Percentiles rank a stretch among this genome's conserved stretches.
phyloP scores from a whole-genome alignment of 352 stramenopile genomes.

The Phytophthora colocasiae region DNA sequence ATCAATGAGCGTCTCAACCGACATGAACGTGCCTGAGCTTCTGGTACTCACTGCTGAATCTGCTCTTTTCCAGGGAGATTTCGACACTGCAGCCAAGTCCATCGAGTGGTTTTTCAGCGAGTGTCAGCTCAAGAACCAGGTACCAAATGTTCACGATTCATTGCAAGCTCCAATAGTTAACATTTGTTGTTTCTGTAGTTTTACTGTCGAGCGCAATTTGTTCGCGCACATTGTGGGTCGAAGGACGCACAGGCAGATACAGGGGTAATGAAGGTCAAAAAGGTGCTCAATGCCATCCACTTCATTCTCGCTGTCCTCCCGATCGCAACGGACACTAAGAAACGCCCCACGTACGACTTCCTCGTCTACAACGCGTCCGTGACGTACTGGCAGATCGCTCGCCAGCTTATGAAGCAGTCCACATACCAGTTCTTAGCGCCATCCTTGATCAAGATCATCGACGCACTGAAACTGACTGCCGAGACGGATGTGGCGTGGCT shows the following conservation, averaged over 20 bases:
- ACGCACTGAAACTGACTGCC: slow-evolving; percentile 70
- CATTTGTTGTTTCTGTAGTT: slow-evolving; percentile 58
- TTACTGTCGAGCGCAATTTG: slow-evolving; percentile 88
- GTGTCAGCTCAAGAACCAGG: slow-evolving; percentile 76
- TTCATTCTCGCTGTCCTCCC: slow-evolving; percentile 79
- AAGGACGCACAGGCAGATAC: slow-evolving; percentile 48
- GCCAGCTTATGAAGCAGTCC: slow-evolving; percentile 83
- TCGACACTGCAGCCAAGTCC: slow-evolving; percentile 56
- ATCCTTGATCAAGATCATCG: slow-evolving; percentile 68
- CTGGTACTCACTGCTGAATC: slow-evolving; percentile 81
- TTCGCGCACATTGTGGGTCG: slow-evolving; percentile 71
- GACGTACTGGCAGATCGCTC: slow-evolving; percentile 85
- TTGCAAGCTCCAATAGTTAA: not conserved
- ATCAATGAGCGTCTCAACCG: slow-evolving; percentile 19
- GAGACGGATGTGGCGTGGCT: slow-evolving; percentile 84
- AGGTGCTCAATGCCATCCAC: slow-evolving; percentile 76
- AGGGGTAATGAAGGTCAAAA: slow-evolving; percentile 49
- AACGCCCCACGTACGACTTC: slow-evolving; percentile 87
- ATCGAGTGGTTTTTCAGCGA: slow-evolving; percentile 81
- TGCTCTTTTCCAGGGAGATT: slow-evolving; percentile 71
- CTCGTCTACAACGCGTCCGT: slow-evolving; percentile 93
- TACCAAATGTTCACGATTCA: slow-evolving; percentile 17
- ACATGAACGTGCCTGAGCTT: slow-evolving; percentile 70
- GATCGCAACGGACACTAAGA: slow-evolving; percentile 65
- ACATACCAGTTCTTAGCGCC: slow-evolving; percentile 78